Evolutionary conservation across 345 rosid genomes (phyloP).

Genomic region (Turnera subulata): DNA sequence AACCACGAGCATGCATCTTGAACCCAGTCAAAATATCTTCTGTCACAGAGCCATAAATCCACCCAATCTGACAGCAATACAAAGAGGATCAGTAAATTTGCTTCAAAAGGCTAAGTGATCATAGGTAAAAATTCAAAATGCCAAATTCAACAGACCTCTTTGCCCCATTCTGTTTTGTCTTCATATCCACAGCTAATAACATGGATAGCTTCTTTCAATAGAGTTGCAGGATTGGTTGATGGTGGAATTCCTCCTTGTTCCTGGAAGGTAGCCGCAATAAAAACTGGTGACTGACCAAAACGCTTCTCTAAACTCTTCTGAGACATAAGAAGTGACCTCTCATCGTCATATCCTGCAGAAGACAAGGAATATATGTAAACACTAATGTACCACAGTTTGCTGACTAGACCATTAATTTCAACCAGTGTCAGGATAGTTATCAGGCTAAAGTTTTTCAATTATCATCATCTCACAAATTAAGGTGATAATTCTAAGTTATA

Average conservation of each 20-base stretch:
- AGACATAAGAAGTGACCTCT: conserved; percentile 95
- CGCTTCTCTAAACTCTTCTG: conserved; percentile 98
- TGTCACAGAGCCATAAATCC: conserved; percentile 99
- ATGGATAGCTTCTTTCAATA: conserved; percentile 95
- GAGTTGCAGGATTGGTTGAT: conserved; percentile 89
- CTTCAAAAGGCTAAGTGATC: not conserved
- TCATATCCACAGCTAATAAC: conserved; percentile 99
- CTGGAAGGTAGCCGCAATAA: conserved; percentile 97
- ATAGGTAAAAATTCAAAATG: not conserved
- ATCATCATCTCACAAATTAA: too few relatives aligned
- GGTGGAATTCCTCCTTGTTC: conserved; percentile 98
- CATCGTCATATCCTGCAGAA: conserved; percentile 94
- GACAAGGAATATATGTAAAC: conserved; percentile 7
- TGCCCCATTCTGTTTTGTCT: conserved; percentile 99
- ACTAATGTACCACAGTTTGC: too few relatives aligned
- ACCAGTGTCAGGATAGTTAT: too few relatives aligned
- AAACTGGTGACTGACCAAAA: conserved; percentile 97
- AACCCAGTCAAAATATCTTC: conserved; percentile 99
- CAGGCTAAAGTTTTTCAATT: too few relatives aligned
- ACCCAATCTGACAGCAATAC: conserved; percentile 64
- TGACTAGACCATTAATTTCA: too few relatives aligned
- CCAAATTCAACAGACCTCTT: conserved; percentile 56
- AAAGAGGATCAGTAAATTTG: not conserved
- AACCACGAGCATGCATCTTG: conserved; percentile 99
- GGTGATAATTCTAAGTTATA: too few relatives aligned